Conservation (phyloP, 106 monocot species). For the Allium cepa region DNA sequence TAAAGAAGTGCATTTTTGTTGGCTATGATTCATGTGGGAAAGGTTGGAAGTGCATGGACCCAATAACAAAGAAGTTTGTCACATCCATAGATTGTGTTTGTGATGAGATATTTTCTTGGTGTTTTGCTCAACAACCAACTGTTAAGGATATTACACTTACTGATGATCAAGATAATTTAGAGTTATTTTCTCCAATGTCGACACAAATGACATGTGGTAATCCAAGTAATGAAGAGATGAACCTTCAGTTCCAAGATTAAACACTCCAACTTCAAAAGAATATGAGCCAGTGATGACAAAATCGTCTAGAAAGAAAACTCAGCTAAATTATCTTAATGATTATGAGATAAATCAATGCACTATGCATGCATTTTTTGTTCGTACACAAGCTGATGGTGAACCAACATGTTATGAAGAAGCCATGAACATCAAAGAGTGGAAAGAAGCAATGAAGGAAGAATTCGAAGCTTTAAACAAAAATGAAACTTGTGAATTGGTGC, state of each 20-base stretch:
- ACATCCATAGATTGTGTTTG: constrained; percentile 6
- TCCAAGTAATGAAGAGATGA: constrained; percentile 2
- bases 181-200: neutral
- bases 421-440: neutral
- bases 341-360: constrained; percentile 1
- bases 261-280: constrained; percentile 11
- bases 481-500: constrained; percentile 5
- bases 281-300: neutral
- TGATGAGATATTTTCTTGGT: constrained; percentile 2
- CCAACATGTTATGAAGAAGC: constrained; percentile 8
- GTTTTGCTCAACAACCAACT: neutral
- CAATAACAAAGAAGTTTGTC: constrained; percentile 3
- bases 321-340: constrained; percentile 1
- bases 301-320: neutral
- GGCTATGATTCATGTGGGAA: too few species aligned
- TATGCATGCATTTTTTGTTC: neutral
- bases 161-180: neutral
- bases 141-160: neutral
- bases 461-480: constrained; percentile 9
- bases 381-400: neutral
- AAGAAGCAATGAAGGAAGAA: constrained; percentile 11
- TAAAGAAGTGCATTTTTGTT: too few species aligned
- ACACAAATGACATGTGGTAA: neutral
- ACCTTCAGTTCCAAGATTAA: too few species aligned
- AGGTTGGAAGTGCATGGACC: constrained; percentile 15